Percentiles rank a stretch among this genome's conserved stretches.
Conservation (phyloP, 257 asterid species). For the Linaria vulgaris region DNA sequence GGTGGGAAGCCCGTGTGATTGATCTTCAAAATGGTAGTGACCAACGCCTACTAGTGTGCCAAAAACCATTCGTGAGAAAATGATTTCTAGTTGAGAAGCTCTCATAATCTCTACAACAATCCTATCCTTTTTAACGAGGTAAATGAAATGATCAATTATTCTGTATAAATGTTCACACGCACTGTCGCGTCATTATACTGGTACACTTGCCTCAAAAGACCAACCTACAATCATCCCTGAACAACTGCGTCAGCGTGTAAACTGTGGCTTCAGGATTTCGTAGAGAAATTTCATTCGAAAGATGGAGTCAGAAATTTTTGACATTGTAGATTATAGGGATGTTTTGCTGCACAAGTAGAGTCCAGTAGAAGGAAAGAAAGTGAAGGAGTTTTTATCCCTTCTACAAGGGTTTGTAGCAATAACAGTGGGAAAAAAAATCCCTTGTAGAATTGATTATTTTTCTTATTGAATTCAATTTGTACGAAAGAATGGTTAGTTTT, state of each 20-base stretch:
- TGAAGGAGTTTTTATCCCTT: conserved; percentile 36
- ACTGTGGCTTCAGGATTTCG: conserved; percentile 22
- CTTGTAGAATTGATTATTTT: conserved; percentile 45
- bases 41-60: conserved; percentile 81
- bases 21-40: conserved; percentile 87
- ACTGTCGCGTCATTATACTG: conserved; percentile 11
- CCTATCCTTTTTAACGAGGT: conserved; percentile 29
- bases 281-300: conserved; percentile 6
- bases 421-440: too few relatives aligned
- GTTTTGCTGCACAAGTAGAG: conserved; percentile 40
- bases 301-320: conserved; percentile 46
- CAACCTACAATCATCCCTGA: conserved; percentile 30
- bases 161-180: conserved; percentile 24
- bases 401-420: conserved; percentile 48
- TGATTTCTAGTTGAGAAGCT: conserved; percentile 35
- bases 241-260: conserved; percentile 20
- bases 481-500: conserved; percentile 29
- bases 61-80: conserved; percentile 81
- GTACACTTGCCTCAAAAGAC: background rate
- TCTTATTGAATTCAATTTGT: conserved; percentile 45
- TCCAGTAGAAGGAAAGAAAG: conserved; percentile 33
- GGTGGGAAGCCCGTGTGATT: conserved; percentile 91
- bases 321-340: conserved; percentile 54
- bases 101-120: conserved; percentile 34
- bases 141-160: conserved; percentile 14